A percentile compares a stretch with the other conserved stretches of the same genome.
These are phyloP conservation scores for Saposhnikovia divaricata DNA, from an alignment of 129 eudicot species.

Conservation along the genomic window DNA sequence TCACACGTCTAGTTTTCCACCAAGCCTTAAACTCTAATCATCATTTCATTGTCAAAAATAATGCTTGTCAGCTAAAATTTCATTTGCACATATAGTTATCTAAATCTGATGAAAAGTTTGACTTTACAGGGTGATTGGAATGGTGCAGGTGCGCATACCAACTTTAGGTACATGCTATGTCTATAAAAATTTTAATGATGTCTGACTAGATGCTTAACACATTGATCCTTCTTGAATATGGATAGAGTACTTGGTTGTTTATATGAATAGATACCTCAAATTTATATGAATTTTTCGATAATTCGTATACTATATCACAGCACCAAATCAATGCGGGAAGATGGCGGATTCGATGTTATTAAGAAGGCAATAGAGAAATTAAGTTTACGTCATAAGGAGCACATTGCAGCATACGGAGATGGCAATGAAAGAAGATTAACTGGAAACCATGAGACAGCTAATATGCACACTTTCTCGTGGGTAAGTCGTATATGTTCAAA, in stretches of 20 bases:
- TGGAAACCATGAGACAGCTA: not conserved
- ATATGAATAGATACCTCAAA: not conserved
- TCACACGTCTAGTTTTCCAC: not conserved
- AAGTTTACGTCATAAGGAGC: not conserved
- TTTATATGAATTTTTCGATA: not conserved
- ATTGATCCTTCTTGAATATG: not conserved
- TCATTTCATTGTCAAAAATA: too few relatives aligned
- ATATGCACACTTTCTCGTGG: constrained; percentile 2
- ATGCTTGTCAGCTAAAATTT: not conserved
- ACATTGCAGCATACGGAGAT: not conserved
- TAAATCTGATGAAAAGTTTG: not conserved
- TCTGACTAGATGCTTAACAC: not conserved
- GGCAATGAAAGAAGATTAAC: constrained; percentile 5
- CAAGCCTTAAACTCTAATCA: not conserved
- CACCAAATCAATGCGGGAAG: constrained; percentile 5
- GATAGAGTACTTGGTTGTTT: not conserved
- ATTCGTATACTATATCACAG: not conserved
- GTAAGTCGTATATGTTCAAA: not conserved
- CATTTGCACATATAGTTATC: not conserved
- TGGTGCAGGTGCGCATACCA: constrained; percentile 5
- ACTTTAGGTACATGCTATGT: not conserved
- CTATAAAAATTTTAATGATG: not conserved
- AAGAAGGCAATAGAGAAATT: constrained; percentile 1
- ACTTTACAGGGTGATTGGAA: constrained; percentile 6
- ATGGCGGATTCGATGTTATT: not conserved